Evolutionary conservation across 768 basidiomycete species (phyloP).

Genomic region (Auricularia sp.): DNA sequence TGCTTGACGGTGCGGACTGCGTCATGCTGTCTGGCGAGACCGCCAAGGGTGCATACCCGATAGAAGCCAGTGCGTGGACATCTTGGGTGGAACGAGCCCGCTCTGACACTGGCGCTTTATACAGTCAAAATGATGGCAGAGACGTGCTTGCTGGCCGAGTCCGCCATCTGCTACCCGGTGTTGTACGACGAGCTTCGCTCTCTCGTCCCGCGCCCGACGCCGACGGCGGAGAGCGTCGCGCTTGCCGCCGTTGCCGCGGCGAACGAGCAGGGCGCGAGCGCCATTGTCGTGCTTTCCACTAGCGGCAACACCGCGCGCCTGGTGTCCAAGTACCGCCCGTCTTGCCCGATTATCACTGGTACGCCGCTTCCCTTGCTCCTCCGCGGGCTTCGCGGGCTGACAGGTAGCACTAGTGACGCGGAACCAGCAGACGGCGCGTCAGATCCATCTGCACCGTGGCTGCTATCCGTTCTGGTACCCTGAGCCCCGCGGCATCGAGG

Average conservation of each 20-base stretch:
- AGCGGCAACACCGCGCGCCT: conserved; percentile 94
- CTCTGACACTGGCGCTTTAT: conserved; percentile 1
- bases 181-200: conserved; percentile 81
- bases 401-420: conserved; percentile 64
- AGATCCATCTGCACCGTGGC: conserved; percentile 93
- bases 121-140: conserved; percentile 99
- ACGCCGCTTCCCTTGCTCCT: background rate
- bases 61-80: conserved; percentile 68
- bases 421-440: conserved; percentile 89
- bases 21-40: conserved; percentile 99
- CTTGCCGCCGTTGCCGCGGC: conserved; percentile 94
- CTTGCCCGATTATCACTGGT: conserved; percentile 92
- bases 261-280: conserved; percentile 87
- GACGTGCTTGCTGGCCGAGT: conserved; percentile 93
- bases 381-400: background rate
- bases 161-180: conserved; percentile 90
- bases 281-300: conserved; percentile 92
- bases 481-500: conserved; percentile 81
- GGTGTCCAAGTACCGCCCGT: conserved; percentile 91
- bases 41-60: conserved; percentile 93
- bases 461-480: conserved; percentile 97
- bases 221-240: conserved; percentile 91
- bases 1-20: conserved; percentile 96
- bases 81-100: background rate
- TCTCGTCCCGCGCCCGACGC: conserved; percentile 78